phyloP scores from a whole-genome alignment of 139 green algal genomes.

The Diplosphaera chodatii region DNA sequence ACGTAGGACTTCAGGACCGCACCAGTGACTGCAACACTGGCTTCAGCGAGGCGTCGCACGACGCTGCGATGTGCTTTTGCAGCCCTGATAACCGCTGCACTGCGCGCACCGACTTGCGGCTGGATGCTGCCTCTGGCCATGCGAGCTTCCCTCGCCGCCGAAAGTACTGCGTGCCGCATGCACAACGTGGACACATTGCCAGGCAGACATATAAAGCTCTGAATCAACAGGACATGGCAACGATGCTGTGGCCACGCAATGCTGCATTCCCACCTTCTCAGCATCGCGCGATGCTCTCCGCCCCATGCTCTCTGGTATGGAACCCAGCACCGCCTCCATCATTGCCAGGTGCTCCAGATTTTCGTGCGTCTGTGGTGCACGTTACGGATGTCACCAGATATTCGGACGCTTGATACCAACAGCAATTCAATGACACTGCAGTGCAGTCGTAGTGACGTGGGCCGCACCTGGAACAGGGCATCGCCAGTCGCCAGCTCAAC shows the following conservation, averaged over 20 bases:
- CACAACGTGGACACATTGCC: no score
- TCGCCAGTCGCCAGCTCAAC: conserved; percentile 88
- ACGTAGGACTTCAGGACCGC: neutral
- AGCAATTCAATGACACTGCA: no score
- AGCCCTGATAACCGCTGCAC: conserved; percentile 50
- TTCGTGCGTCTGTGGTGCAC: conserved; percentile 81
- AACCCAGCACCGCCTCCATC: conserved; percentile 90
- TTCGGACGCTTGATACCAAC: no score
- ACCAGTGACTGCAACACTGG: conserved; percentile 18
- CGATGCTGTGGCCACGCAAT: neutral
- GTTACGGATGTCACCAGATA: no score
- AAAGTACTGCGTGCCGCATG: no score
- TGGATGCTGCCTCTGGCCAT: conserved; percentile 69
- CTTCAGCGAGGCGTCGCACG: conserved; percentile 14
- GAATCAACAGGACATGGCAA: no score
- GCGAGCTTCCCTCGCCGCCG: conserved; percentile 5
- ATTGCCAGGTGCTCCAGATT: conserved; percentile 98
- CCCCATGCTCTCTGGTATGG: conserved; percentile 50
- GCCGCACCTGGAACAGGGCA: conserved; percentile 61
- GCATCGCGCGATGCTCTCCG: conserved; percentile 14
- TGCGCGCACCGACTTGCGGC: conserved; percentile 65
- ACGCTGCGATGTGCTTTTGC: conserved; percentile 1
- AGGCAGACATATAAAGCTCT: no score
- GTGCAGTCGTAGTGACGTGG: no score
- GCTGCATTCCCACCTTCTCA: conserved; percentile 32